phyloP scores from a whole-genome alignment of 805 yeast species.

The Wickerhamomyces kurtzmanii region DNA sequence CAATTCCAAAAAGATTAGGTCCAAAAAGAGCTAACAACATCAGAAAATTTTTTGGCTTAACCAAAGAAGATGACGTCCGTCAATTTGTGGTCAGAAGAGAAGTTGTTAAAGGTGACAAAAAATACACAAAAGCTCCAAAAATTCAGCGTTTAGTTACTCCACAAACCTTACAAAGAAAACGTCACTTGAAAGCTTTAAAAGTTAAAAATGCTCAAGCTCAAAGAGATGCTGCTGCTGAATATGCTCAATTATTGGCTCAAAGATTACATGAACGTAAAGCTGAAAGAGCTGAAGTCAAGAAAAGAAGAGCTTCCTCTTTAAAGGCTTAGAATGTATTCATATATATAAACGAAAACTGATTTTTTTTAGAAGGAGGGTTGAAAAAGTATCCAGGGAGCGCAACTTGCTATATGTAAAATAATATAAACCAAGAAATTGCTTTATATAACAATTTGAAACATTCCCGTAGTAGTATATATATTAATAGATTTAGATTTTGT shows the following conservation, averaged over 20 bases:
- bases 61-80: slow-evolving; percentile 88
- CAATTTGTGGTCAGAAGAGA: slow-evolving; percentile 90
- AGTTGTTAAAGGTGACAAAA: slow-evolving; percentile 94
- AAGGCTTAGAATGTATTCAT: too few species aligned
- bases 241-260: slow-evolving; percentile 97
- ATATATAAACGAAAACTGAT: too few species aligned
- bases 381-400: too few species aligned
- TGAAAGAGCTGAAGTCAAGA: slow-evolving; percentile 96
- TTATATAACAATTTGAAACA: too few species aligned
- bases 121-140: slow-evolving; percentile 99
- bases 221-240: slow-evolving; percentile 99
- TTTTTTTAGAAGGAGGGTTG: too few species aligned
- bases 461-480: too few species aligned
- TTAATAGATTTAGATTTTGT: too few species aligned
- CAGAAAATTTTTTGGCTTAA: slow-evolving; percentile 98
- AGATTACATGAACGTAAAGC: slow-evolving; percentile 98
- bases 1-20: slow-evolving; percentile 98
- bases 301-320: slow-evolving; percentile 99
- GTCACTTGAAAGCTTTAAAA: slow-evolving; percentile 90
- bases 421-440: too few species aligned
- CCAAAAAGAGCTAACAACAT: slow-evolving; percentile 99
- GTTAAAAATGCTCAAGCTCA: slow-evolving; percentile 95
- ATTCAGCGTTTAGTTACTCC: slow-evolving; percentile 99
- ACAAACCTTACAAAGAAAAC: slow-evolving; percentile 98
- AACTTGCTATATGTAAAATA: too few species aligned